These are phyloP conservation scores for Trichoderma reesei DNA, from an alignment of 495 filamentous ascomycete species.

Conservation along the genomic window DNA sequence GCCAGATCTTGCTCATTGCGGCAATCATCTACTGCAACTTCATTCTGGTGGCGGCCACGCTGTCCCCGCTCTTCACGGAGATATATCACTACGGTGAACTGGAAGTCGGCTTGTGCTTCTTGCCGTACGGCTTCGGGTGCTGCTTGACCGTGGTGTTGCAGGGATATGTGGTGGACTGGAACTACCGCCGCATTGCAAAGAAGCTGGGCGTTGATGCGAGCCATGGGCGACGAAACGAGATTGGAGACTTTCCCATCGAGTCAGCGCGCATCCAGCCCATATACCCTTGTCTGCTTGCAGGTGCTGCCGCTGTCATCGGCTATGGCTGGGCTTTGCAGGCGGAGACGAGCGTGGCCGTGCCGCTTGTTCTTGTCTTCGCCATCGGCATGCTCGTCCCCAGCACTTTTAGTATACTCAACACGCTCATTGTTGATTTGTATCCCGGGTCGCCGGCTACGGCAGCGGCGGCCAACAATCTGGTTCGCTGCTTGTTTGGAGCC, in stretches of 20 bases:
- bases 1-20: slow-evolving; percentile 32
- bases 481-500: slow-evolving; percentile 35
- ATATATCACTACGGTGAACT: slow-evolving; percentile 60
- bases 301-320: slow-evolving; percentile 32
- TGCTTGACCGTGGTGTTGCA: slow-evolving; percentile 56
- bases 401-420: slow-evolving; percentile 41
- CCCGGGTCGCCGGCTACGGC: slow-evolving; percentile 37
- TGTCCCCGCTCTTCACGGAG: slow-evolving; percentile 49
- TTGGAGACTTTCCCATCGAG: slow-evolving; percentile 54
- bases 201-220: slow-evolving; percentile 39
- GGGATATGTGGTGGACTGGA: slow-evolving; percentile 48
- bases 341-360: slow-evolving; percentile 36
- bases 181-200: slow-evolving; percentile 44
- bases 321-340: slow-evolving; percentile 51
- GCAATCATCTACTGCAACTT: slow-evolving; percentile 43
- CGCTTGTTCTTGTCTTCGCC: slow-evolving; percentile 47
- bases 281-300: slow-evolving; percentile 36
- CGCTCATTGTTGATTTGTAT: slow-evolving; percentile 37
- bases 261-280: slow-evolving; percentile 49
- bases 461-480: slow-evolving; percentile 38
- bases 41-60: slow-evolving; percentile 37
- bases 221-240: slow-evolving; percentile 41
- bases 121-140: slow-evolving; percentile 56
- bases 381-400: slow-evolving; percentile 44
- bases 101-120: slow-evolving; percentile 52